Conservation (phyloP, 345 rosid species). For the Brassica nigra region DNA sequence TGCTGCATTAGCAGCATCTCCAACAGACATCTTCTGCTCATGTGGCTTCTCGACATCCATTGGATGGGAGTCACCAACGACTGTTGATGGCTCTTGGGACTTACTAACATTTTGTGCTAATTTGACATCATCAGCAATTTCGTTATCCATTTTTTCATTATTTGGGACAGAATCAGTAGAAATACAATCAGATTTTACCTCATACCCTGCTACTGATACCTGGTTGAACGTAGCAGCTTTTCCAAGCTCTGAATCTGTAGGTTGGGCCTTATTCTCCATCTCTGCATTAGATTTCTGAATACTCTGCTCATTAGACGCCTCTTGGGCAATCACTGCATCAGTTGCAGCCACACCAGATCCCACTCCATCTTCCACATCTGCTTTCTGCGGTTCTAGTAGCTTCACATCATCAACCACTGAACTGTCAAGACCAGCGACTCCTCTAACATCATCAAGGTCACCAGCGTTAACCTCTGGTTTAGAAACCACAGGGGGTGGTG, state of each 20-base stretch:
- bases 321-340: constrained; percentile 33
- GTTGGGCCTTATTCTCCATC: constrained; percentile 45
- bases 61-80: constrained; percentile 76
- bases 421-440: constrained; percentile 48
- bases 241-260: constrained; percentile 53
- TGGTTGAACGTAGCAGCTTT: constrained; percentile 70
- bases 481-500: constrained; percentile 9
- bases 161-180: constrained; percentile 97
- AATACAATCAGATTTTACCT: constrained; percentile 98
- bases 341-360: constrained; percentile 15
- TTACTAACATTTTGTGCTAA: constrained; percentile 89
- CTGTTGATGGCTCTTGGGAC: constrained; percentile 76
- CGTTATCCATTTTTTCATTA: constrained; percentile 95
- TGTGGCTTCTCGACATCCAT: constrained; percentile 87
- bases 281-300: constrained; percentile 38
- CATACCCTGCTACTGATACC: constrained; percentile 97
- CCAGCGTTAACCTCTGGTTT: constrained; percentile 15
- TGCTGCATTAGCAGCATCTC: constrained; percentile 66
- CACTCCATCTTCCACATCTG: constrained; percentile 14
- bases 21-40: constrained; percentile 64
- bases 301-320: constrained; percentile 39
- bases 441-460: constrained; percentile 43
- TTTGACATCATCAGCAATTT: constrained; percentile 96
- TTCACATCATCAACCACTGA: constrained; percentile 40
- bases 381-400: constrained; percentile 1